Evolutionary conservation across 2,329 filamentous ascomycete species (phyloP), one percentile per base, ranked within the genome.

Genomic region (Dothideomycetidae sp.): DNA sequence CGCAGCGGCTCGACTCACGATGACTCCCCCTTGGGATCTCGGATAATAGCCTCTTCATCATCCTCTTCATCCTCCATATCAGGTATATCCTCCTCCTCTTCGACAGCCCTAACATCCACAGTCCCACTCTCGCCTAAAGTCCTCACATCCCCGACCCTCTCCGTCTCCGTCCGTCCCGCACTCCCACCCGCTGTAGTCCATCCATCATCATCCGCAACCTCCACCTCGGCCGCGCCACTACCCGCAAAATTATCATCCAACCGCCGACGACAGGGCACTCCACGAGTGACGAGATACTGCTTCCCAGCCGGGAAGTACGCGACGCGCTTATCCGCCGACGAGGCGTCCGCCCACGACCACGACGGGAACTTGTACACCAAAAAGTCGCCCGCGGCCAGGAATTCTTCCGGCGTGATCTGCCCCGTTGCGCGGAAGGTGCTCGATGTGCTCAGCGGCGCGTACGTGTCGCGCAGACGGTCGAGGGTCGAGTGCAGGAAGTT

Each of bases 61-160:
- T 96, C 81, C 44, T 84, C 88, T 40, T 96, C 88, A 45, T 96
- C 90, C 54, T 96, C 90, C 85, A 96, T 96, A 54, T 96, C 88
- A 0, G 86, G 88, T 44, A 96, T 94, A 51, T 94, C 88, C 36
- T 78, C 78, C 4, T 81, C 70, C 38, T 78, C 78, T 3, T 81
- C 70, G 35, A 77, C 77, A n/a, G 21, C 21, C 40, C 72, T 68
- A 41, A 86, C 82, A 10, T 80, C 84, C 31, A 93, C 67, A 52
- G 90, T 88, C 16, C 86, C 88, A 15, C 80, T 78, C 51, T 93
- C 85, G 53, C 93, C 86, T 15, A 94, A 76, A 0, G 86, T 92
- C 49, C 82, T 69, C 29, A 94, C 84, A 58, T 93, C 84, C 49
- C 73, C 69, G 15, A 77, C 77, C 61, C 81, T 78, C 33, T 81